Percentiles rank a stretch among this genome's conserved stretches.
Conservation (phyloP, 2,329 filamentous ascomycete genomes). For the Capronia coronata region DNA sequence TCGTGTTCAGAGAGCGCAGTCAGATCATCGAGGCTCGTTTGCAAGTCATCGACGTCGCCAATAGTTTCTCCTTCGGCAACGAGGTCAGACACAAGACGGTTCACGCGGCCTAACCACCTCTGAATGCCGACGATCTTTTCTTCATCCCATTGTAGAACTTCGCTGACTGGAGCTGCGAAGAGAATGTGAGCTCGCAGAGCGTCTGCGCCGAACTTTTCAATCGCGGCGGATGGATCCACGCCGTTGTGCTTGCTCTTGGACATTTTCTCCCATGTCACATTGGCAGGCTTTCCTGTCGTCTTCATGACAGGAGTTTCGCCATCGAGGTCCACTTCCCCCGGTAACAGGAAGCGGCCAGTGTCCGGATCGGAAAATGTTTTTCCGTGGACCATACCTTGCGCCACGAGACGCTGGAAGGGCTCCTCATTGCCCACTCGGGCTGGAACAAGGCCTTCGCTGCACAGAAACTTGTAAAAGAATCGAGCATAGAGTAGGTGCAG, state of each 20-base stretch:
- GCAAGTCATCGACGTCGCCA: conserved; percentile 37
- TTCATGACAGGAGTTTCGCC: conserved; percentile 55
- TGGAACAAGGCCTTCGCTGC: conserved; percentile 42
- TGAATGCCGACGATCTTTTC: conserved; percentile 73
- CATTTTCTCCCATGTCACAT: conserved; percentile 79
- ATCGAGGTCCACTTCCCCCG: conserved; percentile 59
- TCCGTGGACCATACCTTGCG: conserved; percentile 90
- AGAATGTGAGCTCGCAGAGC: conserved; percentile 79
- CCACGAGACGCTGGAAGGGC: conserved; percentile 74
- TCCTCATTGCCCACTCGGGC: conserved; percentile 49
- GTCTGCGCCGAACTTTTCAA: conserved; percentile 71
- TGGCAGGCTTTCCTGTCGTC: conserved; percentile 53
- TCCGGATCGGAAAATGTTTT: conserved; percentile 70
- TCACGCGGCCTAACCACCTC: conserved; percentile 67
- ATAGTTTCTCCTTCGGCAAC: conserved; percentile 1
- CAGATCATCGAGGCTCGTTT: conserved; percentile 3
- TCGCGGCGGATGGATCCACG: conserved; percentile 69
- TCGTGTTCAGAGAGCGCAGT: conserved; percentile 33
- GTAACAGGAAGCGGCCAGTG: conserved; percentile 69
- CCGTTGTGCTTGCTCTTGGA: conserved; percentile 92
- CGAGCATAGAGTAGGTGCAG: conserved; percentile 81
- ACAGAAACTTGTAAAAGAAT: conserved; percentile 83
- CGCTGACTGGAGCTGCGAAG: conserved; percentile 77
- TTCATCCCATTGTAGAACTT: conserved; percentile 84
- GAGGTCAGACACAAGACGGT: conserved; percentile 48